Conservation (phyloP, 2,329 filamentous ascomycete genomes). For the Venturia carpophila region DNA sequence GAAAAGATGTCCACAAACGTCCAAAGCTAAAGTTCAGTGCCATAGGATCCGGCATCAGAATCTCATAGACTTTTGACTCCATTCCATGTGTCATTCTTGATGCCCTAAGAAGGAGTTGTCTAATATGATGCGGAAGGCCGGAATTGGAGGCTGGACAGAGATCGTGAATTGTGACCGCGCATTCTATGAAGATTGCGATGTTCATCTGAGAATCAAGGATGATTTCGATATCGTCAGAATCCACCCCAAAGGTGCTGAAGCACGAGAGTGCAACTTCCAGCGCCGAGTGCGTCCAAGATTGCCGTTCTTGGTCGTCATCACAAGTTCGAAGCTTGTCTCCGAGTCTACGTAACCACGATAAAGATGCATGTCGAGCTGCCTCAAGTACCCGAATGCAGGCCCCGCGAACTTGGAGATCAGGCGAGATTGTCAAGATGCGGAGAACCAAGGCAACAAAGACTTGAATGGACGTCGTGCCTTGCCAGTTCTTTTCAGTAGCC, state of each 20-base stretch:
- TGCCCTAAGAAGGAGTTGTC: background rate
- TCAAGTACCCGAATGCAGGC: background rate
- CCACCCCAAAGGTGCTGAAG: background rate
- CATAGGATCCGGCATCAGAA: background rate
- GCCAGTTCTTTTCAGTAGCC: background rate
- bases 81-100: background rate
- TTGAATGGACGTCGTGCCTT: background rate
- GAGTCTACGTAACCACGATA: background rate
- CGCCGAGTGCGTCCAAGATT: background rate
- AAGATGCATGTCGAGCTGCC: background rate
- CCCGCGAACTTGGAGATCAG: background rate
- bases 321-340: background rate
- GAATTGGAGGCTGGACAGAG: background rate
- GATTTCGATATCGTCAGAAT: background rate
- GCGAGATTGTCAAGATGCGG: background rate
- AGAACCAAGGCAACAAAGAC: background rate
- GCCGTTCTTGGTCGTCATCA: background rate
- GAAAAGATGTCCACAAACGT: background rate
- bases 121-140: background rate
- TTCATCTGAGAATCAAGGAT: background rate
- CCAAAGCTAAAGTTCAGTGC: background rate
- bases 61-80: background rate
- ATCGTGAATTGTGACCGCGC: slow-evolving; percentile 1
- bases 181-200: background rate
- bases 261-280: background rate